phyloP scores from a whole-genome alignment of 169 alveolate genomes.

The Eimeria praecox region DNA sequence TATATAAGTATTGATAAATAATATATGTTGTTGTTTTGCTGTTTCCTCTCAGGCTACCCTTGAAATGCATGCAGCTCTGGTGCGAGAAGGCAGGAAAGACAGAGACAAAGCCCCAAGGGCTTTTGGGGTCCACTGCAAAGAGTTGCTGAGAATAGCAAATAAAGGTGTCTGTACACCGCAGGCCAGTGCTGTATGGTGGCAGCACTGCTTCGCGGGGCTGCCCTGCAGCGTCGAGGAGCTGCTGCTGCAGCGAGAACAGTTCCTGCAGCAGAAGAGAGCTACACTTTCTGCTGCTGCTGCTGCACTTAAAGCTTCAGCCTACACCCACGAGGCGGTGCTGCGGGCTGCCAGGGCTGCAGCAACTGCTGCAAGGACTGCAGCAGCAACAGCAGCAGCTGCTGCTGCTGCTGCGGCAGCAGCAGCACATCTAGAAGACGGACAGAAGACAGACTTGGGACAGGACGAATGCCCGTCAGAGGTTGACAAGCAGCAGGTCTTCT shows the following conservation, averaged over 20 bases:
- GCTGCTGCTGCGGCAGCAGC: constrained; percentile 8
- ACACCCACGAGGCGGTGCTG: constrained; percentile 27
- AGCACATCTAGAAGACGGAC: neutral
- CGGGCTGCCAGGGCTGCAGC: constrained; percentile 59
- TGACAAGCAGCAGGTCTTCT: constrained; percentile 20
- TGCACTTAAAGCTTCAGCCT: neutral
- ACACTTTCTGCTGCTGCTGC: constrained; percentile 54
- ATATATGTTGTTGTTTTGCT: neutral
- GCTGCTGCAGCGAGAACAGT: constrained; percentile 39
- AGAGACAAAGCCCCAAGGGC: neutral
- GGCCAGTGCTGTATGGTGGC: constrained; percentile 51
- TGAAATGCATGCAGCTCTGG: constrained; percentile 52
- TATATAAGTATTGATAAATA: no score
- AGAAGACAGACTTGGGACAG: neutral
- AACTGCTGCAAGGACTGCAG: constrained; percentile 35
- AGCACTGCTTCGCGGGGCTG: constrained; percentile 66
- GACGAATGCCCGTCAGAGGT: neutral
- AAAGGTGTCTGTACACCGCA: neutral
- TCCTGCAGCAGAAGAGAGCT: constrained; percentile 20
- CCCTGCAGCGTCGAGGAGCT: constrained; percentile 59
- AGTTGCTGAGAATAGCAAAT: neutral
- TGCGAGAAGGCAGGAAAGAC: constrained; percentile 8
- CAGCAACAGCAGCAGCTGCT: constrained; percentile 8
- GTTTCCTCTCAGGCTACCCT: constrained; percentile 30
- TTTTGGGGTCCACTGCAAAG: constrained; percentile 13